Evolutionary conservation across 139 green algal species (phyloP), one percentile per base, ranked within the genome.

Genomic region (Coccomyxa sp.): DNA sequence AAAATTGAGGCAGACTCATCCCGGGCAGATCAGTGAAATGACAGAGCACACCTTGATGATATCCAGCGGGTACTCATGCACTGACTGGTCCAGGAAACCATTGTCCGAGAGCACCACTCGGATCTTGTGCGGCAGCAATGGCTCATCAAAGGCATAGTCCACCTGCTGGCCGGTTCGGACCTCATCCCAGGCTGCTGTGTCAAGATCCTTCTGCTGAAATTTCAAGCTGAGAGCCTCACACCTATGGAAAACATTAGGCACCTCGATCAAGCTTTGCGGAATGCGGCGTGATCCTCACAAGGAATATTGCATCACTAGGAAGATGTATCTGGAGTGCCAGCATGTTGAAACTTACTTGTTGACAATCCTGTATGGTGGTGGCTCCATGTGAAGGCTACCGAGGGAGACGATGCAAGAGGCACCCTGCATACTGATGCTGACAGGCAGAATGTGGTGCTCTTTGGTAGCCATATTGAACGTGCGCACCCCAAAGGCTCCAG

Each of bases 101-200:
- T 68, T 66, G 30, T 45, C 32, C 10, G 84, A 76, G 63, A 87
- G 58, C 13, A 81, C 77, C 18, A 89, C 86, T 4, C 77, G 51
- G 68, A 91, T 67, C 32, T 77, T 75, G 63, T 85, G 83, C 1
- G 81, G 23, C 0, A 63, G 38, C 79, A 81, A 58, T 23, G 88
- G 88, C 66, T 89, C 81, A 21, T 91, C 88, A 86, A 86, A 91
- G 23, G 88, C 88, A 79, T 89, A 91, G n/a, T 89, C 81, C 10
- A 68, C 16, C 18, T 71, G 77, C 21, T 77, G 31, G 21, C 83
- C 84, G 28, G 85, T 76, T 21, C 71, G 74, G 38, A 90, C 18
- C 1, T 16, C 60, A 30, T 90, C 84, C 83, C 80, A 88, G 38
- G 80, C 75, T 21, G 66, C 67, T 28, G 16, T 57, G 13, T 83